Evolutionary conservation across 805 yeast genomes (phyloP).

Genomic region (Wickerhamomyces ciferrii): DNA sequence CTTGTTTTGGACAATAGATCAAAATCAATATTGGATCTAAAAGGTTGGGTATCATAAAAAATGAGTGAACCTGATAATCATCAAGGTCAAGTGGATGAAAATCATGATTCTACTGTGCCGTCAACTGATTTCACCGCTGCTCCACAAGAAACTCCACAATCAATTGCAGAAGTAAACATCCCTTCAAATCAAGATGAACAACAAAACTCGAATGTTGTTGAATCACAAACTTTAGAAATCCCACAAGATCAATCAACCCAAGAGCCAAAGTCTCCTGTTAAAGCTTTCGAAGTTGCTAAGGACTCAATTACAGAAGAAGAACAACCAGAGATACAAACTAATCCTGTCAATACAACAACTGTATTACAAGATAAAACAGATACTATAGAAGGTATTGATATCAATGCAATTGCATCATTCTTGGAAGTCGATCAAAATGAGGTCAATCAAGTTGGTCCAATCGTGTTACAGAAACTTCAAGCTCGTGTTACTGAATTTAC

Average conservation of each 20-base stretch:
- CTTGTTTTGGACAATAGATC: neutral
- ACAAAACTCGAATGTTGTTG: neutral
- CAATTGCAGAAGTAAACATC: neutral
- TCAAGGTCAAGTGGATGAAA: neutral
- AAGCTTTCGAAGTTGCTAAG: conserved; percentile 9
- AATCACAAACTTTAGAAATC: neutral
- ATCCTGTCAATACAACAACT: neutral
- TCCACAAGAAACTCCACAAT: neutral
- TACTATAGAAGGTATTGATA: neutral
- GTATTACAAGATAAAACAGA: neutral
- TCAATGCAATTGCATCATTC: conserved; percentile 27
- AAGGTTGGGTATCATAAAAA: neutral
- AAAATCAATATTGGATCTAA: neutral
- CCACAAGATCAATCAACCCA: neutral
- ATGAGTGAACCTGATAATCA: neutral
- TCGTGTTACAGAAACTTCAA: conserved; percentile 22
- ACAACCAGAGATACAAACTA: neutral
- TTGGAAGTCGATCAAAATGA: conserved; percentile 23
- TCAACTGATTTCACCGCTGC: neutral
- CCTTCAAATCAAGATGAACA: neutral
- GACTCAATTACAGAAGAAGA: conserved; percentile 1
- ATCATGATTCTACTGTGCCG: neutral
- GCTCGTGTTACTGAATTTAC: conserved; percentile 28
- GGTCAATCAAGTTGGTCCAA: conserved; percentile 17
- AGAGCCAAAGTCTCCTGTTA: neutral